phyloP scores from a whole-genome alignment of 2,329 filamentous ascomycete genomes.

The Hymenoscyphus scutula region DNA sequence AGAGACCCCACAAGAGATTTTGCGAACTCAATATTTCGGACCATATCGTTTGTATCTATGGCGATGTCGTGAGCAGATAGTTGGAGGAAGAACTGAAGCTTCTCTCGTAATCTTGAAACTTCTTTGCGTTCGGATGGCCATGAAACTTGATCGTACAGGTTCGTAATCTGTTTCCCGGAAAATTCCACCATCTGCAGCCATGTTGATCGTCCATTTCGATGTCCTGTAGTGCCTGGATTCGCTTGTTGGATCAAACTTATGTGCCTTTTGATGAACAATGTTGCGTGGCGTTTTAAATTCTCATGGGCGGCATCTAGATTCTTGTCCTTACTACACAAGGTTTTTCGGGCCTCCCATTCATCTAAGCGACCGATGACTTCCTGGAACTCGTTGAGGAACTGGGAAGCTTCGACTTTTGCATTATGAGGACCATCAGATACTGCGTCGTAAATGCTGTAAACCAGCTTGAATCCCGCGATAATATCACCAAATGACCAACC shows the following conservation, averaged over 20 bases:
- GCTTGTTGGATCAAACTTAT: conserved; percentile 23
- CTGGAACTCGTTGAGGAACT: conserved; percentile 27
- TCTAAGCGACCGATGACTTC: conserved; percentile 23
- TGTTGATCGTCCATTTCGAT: conserved; percentile 17
- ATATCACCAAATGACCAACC: conserved; percentile 39
- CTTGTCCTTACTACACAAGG: conserved; percentile 10
- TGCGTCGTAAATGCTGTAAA: conserved; percentile 25
- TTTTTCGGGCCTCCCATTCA: conserved; percentile 24
- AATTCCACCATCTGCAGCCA: conserved; percentile 23
- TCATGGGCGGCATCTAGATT: conserved; percentile 17
- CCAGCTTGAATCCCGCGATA: conserved; percentile 31
- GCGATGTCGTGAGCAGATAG: conserved; percentile 21
- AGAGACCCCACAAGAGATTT: neutral
- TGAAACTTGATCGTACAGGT: conserved; percentile 22
- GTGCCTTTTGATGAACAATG: conserved; percentile 25
- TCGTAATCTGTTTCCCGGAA: conserved; percentile 16
- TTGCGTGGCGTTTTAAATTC: conserved; percentile 20
- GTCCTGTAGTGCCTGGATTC: conserved; percentile 23
- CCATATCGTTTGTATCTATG: conserved; percentile 20
- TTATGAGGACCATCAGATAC: conserved; percentile 28
- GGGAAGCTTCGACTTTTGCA: conserved; percentile 21
- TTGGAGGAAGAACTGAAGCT: conserved; percentile 25
- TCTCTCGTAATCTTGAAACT: conserved; percentile 20
- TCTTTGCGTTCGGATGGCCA: conserved; percentile 26
- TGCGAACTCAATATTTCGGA: conserved; percentile 8